phyloP scores from a whole-genome alignment of 2,329 filamentous ascomycete species.

The Xylariaceae sp. region DNA sequence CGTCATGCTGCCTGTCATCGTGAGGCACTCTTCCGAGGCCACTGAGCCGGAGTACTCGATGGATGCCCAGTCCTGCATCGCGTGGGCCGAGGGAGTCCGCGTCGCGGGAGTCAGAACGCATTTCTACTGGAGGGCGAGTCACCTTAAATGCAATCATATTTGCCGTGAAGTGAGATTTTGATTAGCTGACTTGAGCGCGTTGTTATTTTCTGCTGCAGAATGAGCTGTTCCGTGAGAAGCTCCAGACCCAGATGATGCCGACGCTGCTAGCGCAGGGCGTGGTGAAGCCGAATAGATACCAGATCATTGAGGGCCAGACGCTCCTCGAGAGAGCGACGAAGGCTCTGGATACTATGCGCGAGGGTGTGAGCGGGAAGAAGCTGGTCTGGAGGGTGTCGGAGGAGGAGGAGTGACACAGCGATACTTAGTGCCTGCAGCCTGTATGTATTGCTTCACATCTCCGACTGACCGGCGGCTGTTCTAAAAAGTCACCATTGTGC shows the following conservation, averaged over 20 bases:
- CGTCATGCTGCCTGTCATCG: constrained; percentile 54
- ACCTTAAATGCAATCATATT: constrained; percentile 14
- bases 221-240: constrained; percentile 47
- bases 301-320: constrained; percentile 36
- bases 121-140: constrained; percentile 42
- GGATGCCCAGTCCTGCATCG: constrained; percentile 39
- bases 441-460: no score
- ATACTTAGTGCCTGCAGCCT: no score
- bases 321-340: constrained; percentile 36
- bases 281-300: constrained; percentile 37
- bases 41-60: constrained; percentile 48
- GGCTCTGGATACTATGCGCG: constrained; percentile 33
- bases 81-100: constrained; percentile 49
- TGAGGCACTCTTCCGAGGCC: constrained; percentile 44
- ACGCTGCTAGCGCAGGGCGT: constrained; percentile 36
- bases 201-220: constrained; percentile 36
- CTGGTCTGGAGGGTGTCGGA: constrained; percentile 34
- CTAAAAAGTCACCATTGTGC: no score
- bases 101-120: constrained; percentile 50
- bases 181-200: background rate
- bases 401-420: constrained; percentile 7
- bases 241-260: constrained; percentile 52
- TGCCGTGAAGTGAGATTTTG: background rate
- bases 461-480: no score
- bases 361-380: constrained; percentile 37